Conservation (phyloP, 2,329 filamentous ascomycete species). For the Lasiodiplodia gonubiensis region DNA sequence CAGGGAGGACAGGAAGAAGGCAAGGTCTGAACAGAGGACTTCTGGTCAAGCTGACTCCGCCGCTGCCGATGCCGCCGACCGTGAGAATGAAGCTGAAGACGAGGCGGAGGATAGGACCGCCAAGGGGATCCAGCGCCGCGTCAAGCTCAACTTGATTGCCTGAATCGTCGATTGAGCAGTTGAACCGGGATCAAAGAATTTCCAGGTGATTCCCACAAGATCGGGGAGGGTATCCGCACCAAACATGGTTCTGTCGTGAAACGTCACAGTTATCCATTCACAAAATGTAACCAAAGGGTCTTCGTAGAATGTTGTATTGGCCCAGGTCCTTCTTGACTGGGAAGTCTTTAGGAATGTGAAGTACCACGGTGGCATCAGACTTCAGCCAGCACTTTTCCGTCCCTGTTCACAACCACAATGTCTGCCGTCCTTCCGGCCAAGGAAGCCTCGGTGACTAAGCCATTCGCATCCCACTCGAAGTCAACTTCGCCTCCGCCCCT, state of each 20-base stretch:
- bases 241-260: too few relatives aligned
- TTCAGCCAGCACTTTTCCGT: slow-evolving; percentile 3
- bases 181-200: too few relatives aligned
- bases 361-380: not conserved
- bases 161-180: not conserved
- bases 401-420: slow-evolving; percentile 31
- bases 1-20: not conserved
- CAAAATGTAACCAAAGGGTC: too few relatives aligned
- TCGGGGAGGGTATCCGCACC: too few relatives aligned
- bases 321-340: not conserved
- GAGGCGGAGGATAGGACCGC: not conserved
- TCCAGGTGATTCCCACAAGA: too few relatives aligned
- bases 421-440: slow-evolving; percentile 23
- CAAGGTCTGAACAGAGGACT: not conserved
- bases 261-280: too few relatives aligned
- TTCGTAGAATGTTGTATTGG: too few relatives aligned
- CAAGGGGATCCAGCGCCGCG: not conserved
- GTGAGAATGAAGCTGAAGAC: slow-evolving; percentile 11
- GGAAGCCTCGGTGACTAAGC: slow-evolving; percentile 40
- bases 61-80: slow-evolving; percentile 29
- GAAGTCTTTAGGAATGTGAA: not conserved
- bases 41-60: not conserved
- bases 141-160: not conserved
- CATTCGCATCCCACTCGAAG: slow-evolving; percentile 52
- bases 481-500: slow-evolving; percentile 53